Evolutionary conservation across 192 early-diverging fungal genomes (phyloP), one percentile per base, ranked within the genome.

Genomic region (Coemansia sp.): DNA sequence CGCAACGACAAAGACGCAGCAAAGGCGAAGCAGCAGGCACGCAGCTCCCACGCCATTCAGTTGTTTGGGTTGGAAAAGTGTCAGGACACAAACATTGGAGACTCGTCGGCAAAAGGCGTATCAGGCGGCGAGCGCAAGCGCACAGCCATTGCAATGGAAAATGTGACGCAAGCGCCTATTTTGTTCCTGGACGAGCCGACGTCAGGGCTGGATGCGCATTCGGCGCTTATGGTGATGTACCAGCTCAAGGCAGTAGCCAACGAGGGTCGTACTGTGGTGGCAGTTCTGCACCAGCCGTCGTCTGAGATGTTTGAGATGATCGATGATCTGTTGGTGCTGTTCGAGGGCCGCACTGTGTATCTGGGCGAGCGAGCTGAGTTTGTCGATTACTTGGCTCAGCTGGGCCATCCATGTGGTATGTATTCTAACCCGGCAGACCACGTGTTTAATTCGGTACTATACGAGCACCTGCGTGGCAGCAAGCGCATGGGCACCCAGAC

Each of bases 101-200:
- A 84, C 39, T 55, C 81, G 1, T 62, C 71, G n/a, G 76, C 74
- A 59, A 88, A 89, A 69, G 90, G 89, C 18, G 71, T 92, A 9
- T 87, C 85, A 20, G 90, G 90, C 3, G 90, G 90, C 27, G 89
- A 90, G 63, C 81, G 85, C 45, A 90, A 90, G 63, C 87, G 90
- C 22, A 84, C 86, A 9, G 86, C 86, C 19, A 92, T 92, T 38
- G 90, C 86, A 16, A 85, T 85, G 83, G 89, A 92, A 62, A 78
- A 88, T 45, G 77, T 92, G 47, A 87, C 85, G 4, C 84, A 89
- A 43, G 82, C 90, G 3, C 81, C 82, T 35, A 78, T 90, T 27
- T 58, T 92, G 24, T 85, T 90, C 54, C 72, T 88, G 32, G 32
- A 32, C 7, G 32, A 32, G 32, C 32, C 32, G 7, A 32, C 32